Evolutionary conservation across 2,329 filamentous ascomycete genomes (phyloP), one percentile per base, ranked within the genome.

Genomic region (Aureobasidium pullulans): DNA sequence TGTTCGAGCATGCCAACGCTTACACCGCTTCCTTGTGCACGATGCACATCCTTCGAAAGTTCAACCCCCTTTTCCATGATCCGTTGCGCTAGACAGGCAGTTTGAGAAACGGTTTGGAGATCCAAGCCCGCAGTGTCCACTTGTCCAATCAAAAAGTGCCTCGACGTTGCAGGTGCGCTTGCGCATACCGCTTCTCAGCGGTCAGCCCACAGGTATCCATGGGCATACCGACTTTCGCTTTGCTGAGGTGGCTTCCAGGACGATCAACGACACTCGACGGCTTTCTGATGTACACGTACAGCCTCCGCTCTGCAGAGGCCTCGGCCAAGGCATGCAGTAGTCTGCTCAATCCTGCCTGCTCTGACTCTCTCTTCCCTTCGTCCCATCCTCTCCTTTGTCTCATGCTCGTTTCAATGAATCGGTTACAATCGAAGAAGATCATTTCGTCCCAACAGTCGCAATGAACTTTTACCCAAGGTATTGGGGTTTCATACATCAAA

Each of bases 1-100:
- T 54, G 50, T 42, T 54, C 50, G 52, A 46, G 52, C 52, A 56
- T 56, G 52, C 52, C 52, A 48, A 57, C 43, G 54, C 43, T 48
- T 43, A 57, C 54, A 57, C 54, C 54, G 54, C 54, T 57, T 34
- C 29, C 32, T 57, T 48, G 54, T 40, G 54, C 54, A 48, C 23
- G 15, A 31, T 31, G 54, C 32, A 39, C 54, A 57, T 57, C 31
- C 31, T 28, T 40, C 15, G 11, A n/a, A n/a, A 10, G 16, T n/a
- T 28, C 32, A 46, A 39, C 53, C 53, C 44, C 53, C 34, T 57
- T 57, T 57, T 39, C 8, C 29, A 47, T 40, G 11, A 19, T 13
- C 43, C 54, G 54, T 57, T 57, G 28, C 43, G 54, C 54, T 57
- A 57, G 23, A 34, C 6, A 48, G n/a, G n/a, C 32, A 31, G 43